Percentiles rank a stretch among this genome's conserved stretches.
Conservation (phyloP, 148 eudicot species). For the Silene uniflora region DNA sequence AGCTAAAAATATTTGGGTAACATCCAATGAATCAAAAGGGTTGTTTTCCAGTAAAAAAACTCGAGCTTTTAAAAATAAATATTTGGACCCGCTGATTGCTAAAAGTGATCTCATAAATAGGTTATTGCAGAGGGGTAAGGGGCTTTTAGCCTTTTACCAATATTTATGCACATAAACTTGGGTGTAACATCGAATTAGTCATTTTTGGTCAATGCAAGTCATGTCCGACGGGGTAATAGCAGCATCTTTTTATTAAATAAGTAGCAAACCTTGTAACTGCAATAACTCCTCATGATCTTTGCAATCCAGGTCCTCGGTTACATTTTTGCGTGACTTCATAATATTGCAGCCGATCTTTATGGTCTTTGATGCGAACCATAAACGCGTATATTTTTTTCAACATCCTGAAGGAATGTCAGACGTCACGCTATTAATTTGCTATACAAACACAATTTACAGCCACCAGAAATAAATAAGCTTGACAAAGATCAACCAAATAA, state of each 20-base stretch:
- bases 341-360: conserved; percentile 22
- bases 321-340: conserved; percentile 5
- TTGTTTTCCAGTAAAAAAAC: no score
- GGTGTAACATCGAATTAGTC: neutral
- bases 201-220: neutral
- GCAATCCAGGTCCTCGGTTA: conserved; percentile 9
- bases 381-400: conserved; percentile 20
- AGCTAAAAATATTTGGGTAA: conserved; percentile 21
- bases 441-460: neutral
- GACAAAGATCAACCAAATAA: no score
- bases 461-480: neutral
- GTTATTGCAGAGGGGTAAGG: neutral
- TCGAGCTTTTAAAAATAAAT: no score
- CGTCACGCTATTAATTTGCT: neutral
- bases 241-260: no score
- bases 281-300: conserved; percentile 16
- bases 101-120: no score
- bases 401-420: conserved; percentile 33
- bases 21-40: neutral
- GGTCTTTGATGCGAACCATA: conserved; percentile 19
- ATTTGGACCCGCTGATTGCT: no score
- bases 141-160: no score
- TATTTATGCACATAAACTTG: no score
- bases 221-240: neutral
- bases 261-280: no score